phyloP scores from a whole-genome alignment of 1,284 basidiomycete genomes.

The Irpex sp. region DNA sequence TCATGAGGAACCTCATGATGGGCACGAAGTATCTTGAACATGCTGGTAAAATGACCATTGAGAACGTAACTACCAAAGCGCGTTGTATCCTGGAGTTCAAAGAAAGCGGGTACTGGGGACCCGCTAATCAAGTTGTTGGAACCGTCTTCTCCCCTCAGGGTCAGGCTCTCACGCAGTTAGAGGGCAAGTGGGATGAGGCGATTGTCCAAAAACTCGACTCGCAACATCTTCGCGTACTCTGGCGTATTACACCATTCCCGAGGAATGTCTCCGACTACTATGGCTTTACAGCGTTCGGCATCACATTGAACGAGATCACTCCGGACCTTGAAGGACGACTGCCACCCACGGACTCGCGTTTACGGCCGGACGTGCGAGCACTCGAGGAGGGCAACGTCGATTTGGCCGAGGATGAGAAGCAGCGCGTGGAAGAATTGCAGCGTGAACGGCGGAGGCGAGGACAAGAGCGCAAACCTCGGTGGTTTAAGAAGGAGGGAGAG shows the following conservation, averaged over 20 bases:
- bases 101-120: slow-evolving; percentile 85
- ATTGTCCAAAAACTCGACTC: slow-evolving; percentile 73
- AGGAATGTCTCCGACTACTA: slow-evolving; percentile 81
- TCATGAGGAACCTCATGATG: slow-evolving; percentile 91
- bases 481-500: slow-evolving; percentile 79
- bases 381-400: slow-evolving; percentile 87
- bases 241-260: slow-evolving; percentile 81
- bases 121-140: slow-evolving; percentile 81
- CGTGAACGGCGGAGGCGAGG: slow-evolving; percentile 71
- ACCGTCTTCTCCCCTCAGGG: slow-evolving; percentile 65
- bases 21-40: slow-evolving; percentile 93
- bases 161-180: slow-evolving; percentile 62
- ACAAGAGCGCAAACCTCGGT: slow-evolving; percentile 65
- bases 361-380: slow-evolving; percentile 88
- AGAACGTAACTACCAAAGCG: slow-evolving; percentile 62
- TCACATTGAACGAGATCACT: slow-evolving; percentile 87
- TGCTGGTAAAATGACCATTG: slow-evolving; percentile 79
- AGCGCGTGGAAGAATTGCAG: slow-evolving; percentile 79
- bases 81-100: slow-evolving; percentile 86
- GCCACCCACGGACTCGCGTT: slow-evolving; percentile 88
- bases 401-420: slow-evolving; percentile 82
- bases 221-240: slow-evolving; percentile 79
- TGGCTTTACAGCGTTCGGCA: slow-evolving; percentile 85
- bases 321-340: slow-evolving; percentile 74
- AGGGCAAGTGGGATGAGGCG: slow-evolving; percentile 90